Conservation (phyloP, 164 flowering plant genomes). For the Vitis cinerea region DNA sequence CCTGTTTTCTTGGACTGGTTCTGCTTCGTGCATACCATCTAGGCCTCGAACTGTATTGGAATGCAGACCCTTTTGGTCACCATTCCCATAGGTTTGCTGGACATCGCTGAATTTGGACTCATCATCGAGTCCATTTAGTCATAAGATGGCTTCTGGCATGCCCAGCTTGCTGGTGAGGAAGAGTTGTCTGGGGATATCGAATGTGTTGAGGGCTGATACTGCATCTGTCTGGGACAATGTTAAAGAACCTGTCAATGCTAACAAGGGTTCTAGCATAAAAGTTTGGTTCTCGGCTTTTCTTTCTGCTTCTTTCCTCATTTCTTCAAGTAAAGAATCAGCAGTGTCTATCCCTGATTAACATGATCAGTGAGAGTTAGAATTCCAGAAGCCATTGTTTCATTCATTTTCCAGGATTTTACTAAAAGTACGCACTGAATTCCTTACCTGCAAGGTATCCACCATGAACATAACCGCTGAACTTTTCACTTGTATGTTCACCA, state of each 20-base stretch:
- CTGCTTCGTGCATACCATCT: slow-evolving; percentile 2
- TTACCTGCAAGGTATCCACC: slow-evolving; percentile 90
- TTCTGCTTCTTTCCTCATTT: slow-evolving; percentile 44
- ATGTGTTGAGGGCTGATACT: slow-evolving; percentile 57
- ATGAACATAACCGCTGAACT: slow-evolving; percentile 86
- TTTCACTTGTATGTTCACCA: slow-evolving; percentile 90
- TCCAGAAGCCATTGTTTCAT: background rate
- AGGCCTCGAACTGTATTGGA: background rate
- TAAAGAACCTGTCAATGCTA: slow-evolving; percentile 54
- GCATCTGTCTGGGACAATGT: slow-evolving; percentile 47
- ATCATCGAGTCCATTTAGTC: slow-evolving; percentile 38
- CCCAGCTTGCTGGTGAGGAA: slow-evolving; percentile 52
- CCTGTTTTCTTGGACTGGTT: background rate
- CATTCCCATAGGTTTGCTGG: background rate
- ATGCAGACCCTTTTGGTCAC: background rate
- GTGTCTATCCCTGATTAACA: slow-evolving; percentile 68
- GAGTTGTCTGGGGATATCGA: slow-evolving; percentile 52
- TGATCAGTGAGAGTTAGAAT: background rate
- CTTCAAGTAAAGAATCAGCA: slow-evolving; percentile 51
- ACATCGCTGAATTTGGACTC: background rate
- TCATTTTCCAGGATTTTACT: background rate
- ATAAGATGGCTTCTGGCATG: slow-evolving; percentile 69
- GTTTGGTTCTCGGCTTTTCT: slow-evolving; percentile 29
- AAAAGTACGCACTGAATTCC: background rate
- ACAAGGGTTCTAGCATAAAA: slow-evolving; percentile 54